Evolutionary conservation across 768 basidiomycete species (phyloP), one percentile per base, ranked within the genome.

Genomic region (Hirschioporus abietinus): DNA sequence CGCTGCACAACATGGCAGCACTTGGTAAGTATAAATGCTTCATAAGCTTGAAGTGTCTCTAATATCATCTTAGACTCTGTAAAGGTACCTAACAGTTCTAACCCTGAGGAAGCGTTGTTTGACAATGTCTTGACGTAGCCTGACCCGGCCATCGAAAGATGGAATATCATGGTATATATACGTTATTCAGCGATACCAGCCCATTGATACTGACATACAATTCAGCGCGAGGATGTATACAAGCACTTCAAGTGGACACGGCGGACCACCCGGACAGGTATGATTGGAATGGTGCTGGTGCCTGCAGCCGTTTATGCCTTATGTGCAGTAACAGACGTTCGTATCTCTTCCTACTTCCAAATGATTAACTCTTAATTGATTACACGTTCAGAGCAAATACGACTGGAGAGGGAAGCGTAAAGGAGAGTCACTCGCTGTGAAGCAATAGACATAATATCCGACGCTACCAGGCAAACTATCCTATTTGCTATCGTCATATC

Each of bases 171-270:
- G 87, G 87, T 87, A 64, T 74, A 68, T 64, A 65, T 7, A 57
- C 58, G 35, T 52, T 63, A 23, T 64, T 18, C 23, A 52, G 66
- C n/a, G 24, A 58, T 60, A 30, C 35, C 1, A 17, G 20, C 60
- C 64, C 9, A 6, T 0, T 25, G 23, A 6, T 25, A 60, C 61
- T 23, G 1, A 57, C 61, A 60, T 65, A 36, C 64, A 66, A 30
- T 66, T 61, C 67, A 95, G 93, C 88, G 94, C 58, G 93, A 95
- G 75, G 83, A 88, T 69, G 91, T 87, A n/a, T 93, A 94, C 77
- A 81, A 89, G 73, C 83, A 87, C 73, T 96, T 95, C 77, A 85
- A 85, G 52, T 94, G 92, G 82, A 96, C 92, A 36, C 84, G 79
- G 30, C 79, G 84, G 66, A 86, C 89, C 25, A 83, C 89, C 27